Evolutionary conservation across 1,284 basidiomycete species (phyloP).

Genomic region (Gymnopus androsaceus): DNA sequence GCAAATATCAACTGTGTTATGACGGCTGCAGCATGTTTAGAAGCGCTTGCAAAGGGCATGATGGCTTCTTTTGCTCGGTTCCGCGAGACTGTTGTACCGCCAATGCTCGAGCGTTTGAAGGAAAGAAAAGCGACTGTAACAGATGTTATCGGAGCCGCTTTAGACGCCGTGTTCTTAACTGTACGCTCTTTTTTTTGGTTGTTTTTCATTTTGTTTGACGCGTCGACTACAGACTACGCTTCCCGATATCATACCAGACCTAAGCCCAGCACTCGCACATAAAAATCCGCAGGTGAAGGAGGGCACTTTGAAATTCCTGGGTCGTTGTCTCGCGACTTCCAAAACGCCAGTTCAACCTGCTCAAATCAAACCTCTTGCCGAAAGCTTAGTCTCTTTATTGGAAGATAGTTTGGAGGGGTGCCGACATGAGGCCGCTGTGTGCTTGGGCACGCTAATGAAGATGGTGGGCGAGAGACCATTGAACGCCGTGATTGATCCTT

Average conservation of each 20-base stretch:
- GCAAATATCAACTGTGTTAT: slow-evolving; percentile 97
- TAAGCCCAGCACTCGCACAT: slow-evolving; percentile 76
- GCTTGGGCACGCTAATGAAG: slow-evolving; percentile 93
- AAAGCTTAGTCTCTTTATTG: slow-evolving; percentile 75
- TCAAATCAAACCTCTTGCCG: slow-evolving; percentile 86
- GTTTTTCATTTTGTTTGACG: slow-evolving; percentile 13
- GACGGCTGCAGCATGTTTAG: slow-evolving; percentile 83
- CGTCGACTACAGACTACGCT: slow-evolving; percentile 64
- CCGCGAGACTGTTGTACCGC: slow-evolving; percentile 74
- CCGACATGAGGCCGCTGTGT: slow-evolving; percentile 85
- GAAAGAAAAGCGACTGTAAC: slow-evolving; percentile 91
- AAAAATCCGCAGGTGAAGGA: slow-evolving; percentile 99
- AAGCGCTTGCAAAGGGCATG: slow-evolving; percentile 85
- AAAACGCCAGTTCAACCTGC: slow-evolving; percentile 67
- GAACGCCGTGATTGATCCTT: slow-evolving; percentile 83
- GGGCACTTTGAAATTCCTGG: slow-evolving; percentile 87
- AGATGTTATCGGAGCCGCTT: slow-evolving; percentile 83
- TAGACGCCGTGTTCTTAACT: slow-evolving; percentile 89
- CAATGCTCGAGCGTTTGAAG: slow-evolving; percentile 90
- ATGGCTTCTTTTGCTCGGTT: slow-evolving; percentile 76
- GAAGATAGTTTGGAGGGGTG: slow-evolving; percentile 92
- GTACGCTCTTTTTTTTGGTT: slow-evolving; percentile 45
- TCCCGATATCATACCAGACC: slow-evolving; percentile 83
- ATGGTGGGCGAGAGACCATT: slow-evolving; percentile 95
- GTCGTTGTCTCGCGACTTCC: slow-evolving; percentile 76